Evolutionary conservation across 805 yeast species (phyloP).

Genomic region (Kluyveromyces wickerhamii): DNA sequence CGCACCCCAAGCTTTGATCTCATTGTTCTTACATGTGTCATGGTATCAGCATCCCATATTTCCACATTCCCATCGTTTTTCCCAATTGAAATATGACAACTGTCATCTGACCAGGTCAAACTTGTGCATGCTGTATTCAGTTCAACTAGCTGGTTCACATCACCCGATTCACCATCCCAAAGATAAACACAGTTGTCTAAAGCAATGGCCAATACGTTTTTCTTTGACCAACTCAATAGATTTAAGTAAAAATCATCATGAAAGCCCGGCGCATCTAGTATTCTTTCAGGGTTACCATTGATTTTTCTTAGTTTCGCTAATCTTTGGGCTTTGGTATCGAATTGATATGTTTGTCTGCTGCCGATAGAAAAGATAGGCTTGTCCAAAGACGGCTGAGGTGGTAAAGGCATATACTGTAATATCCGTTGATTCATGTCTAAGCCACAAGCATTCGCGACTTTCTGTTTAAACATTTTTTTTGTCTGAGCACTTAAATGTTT

Average conservation of each 20-base stretch:
- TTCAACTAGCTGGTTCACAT: constrained; percentile 62
- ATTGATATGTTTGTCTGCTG: constrained; percentile 26
- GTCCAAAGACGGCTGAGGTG: constrained; percentile 48
- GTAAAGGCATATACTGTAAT: constrained; percentile 75
- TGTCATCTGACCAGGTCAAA: constrained; percentile 86
- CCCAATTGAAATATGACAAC: constrained; percentile 78
- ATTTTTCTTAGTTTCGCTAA: constrained; percentile 66
- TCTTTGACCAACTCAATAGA: constrained; percentile 77
- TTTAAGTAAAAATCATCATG: constrained; percentile 89
- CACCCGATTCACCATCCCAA: constrained; percentile 85
- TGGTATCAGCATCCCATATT: constrained; percentile 87
- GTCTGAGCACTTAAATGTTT: constrained; percentile 38
- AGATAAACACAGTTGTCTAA: constrained; percentile 75
- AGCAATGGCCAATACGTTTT: constrained; percentile 81
- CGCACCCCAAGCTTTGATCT: constrained; percentile 59
- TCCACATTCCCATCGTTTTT: constrained; percentile 76
- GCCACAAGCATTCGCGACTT: constrained; percentile 94
- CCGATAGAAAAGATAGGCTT: constrained; percentile 24
- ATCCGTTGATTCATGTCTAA: constrained; percentile 74
- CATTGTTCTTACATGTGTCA: constrained; percentile 71
- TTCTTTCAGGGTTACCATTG: constrained; percentile 84
- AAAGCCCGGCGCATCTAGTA: constrained; percentile 92
- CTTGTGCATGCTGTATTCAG: constrained; percentile 41
- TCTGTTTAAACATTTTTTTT: constrained; percentile 50
- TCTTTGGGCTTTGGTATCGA: constrained; percentile 31